Evolutionary conservation across 257 asterid genomes (phyloP).

Genomic region (Salvia splendens): DNA sequence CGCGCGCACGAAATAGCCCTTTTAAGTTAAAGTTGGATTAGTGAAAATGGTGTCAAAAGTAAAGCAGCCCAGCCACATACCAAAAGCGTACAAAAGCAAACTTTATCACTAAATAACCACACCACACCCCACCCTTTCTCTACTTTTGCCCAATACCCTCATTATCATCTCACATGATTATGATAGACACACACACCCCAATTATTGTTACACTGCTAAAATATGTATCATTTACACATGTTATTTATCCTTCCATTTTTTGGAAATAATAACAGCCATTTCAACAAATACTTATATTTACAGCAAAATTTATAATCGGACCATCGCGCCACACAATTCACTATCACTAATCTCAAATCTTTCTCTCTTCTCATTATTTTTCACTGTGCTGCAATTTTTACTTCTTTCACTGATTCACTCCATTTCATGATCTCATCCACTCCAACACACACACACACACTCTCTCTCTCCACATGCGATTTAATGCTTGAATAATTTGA

Average conservation of each 20-base stretch:
- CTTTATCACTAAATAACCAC: conserved; percentile 36
- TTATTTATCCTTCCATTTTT: too few species aligned
- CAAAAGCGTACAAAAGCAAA: conserved; percentile 43
- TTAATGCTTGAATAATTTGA: conserved; percentile 2
- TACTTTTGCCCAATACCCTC: conserved; percentile 15
- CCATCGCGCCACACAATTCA: conserved; percentile 43
- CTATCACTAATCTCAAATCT: conserved; percentile 26
- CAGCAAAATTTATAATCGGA: conserved; percentile 25
- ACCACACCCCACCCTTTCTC: conserved; percentile 20
- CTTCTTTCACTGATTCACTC: conserved; percentile 6
- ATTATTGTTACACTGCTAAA: neutral
- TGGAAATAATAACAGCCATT: too few species aligned
- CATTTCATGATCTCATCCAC: conserved; percentile 19
- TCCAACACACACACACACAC: conserved; percentile 9
- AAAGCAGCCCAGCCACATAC: conserved; percentile 27
- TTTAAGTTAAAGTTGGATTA: too few species aligned
- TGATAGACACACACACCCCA: neutral
- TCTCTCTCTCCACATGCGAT: conserved; percentile 7
- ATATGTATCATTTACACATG: neutral
- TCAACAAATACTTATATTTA: neutral
- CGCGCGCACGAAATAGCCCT: too few species aligned
- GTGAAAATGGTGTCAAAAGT: conserved; percentile 24
- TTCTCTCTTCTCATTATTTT: neutral
- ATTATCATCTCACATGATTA: conserved; percentile 14
- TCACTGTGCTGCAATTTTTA: conserved; percentile 14